phyloP scores from a whole-genome alignment of 2,329 filamentous ascomycete genomes.

The Talaromyces sp. region DNA sequence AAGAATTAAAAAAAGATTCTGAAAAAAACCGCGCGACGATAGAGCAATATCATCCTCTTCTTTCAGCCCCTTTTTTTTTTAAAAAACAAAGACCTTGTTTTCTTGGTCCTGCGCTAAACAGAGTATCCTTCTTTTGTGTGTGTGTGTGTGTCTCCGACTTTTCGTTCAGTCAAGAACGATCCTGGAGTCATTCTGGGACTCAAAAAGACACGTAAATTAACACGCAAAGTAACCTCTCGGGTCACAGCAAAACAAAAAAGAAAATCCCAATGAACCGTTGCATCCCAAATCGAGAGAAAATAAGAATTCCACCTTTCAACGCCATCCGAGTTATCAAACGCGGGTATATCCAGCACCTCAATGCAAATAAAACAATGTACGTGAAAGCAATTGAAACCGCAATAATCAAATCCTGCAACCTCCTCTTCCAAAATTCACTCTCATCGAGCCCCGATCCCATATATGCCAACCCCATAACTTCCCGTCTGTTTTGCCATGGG shows the following conservation, averaged over 20 bases:
- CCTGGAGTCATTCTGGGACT: not conserved
- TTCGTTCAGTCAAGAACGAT: not conserved
- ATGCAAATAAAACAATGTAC: constrained; percentile 31
- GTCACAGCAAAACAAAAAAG: not conserved
- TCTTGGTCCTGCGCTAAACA: not conserved
- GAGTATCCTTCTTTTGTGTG: not conserved
- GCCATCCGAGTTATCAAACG: constrained; percentile 37
- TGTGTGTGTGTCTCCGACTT: not conserved
- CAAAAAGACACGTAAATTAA: not conserved
- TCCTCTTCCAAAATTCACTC: constrained; percentile 4
- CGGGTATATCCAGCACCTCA: constrained; percentile 45
- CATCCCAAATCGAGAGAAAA: constrained; percentile 2
- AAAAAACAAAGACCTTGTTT: not conserved
- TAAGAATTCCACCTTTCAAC: constrained; percentile 20
- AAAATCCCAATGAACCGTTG: not conserved
- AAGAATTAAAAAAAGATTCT: not conserved
- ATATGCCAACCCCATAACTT: constrained; percentile 40
- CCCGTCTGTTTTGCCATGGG: constrained; percentile 34
- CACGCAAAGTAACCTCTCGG: not conserved
- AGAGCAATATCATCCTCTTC: not conserved
- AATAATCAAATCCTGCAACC: not conserved
- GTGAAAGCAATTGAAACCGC: constrained; percentile 11
- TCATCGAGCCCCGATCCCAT: constrained; percentile 40
- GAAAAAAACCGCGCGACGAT: not conserved
- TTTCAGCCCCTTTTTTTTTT: not conserved